Evolutionary conservation across 169 alveolate species (phyloP).

Genomic region (Plasmodium sp.): DNA sequence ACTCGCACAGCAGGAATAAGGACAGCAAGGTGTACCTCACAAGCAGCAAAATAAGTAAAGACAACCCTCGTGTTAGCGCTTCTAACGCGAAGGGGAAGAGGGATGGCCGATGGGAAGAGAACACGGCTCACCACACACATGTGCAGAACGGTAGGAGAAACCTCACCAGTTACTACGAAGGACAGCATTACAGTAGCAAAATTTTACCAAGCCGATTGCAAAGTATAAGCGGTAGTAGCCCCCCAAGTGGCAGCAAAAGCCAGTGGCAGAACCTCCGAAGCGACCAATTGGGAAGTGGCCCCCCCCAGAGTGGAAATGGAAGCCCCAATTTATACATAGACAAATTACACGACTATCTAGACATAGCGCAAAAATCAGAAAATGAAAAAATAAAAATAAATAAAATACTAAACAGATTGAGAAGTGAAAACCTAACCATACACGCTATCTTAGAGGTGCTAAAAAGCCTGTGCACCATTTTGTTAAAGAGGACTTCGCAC

Average conservation of each 20-base stretch:
- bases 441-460: conserved; percentile 24
- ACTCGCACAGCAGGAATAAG: neutral
- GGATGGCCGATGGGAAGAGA: neutral
- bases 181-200: neutral
- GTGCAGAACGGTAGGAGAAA: neutral
- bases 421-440: conserved; percentile 55
- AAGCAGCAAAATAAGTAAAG: neutral
- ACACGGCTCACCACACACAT: neutral
- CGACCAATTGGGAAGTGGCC: neutral
- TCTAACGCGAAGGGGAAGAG: neutral
- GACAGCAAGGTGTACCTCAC: neutral
- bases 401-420: conserved; percentile 38
- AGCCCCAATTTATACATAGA: conserved; percentile 34
- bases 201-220: neutral
- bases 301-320: neutral
- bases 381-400: conserved; percentile 55
- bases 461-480: conserved; percentile 47
- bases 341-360: conserved; percentile 64
- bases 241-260: neutral
- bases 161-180: neutral
- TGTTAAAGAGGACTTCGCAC: conserved; percentile 25
- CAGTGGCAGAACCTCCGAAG: neutral
- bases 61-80: neutral
- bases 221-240: neutral
- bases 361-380: conserved; percentile 45